Percentiles rank a stretch among this genome's conserved stretches.
phyloP scores from a whole-genome alignment of 352 stramenopile species.

The Globisporangium mamillatum region DNA sequence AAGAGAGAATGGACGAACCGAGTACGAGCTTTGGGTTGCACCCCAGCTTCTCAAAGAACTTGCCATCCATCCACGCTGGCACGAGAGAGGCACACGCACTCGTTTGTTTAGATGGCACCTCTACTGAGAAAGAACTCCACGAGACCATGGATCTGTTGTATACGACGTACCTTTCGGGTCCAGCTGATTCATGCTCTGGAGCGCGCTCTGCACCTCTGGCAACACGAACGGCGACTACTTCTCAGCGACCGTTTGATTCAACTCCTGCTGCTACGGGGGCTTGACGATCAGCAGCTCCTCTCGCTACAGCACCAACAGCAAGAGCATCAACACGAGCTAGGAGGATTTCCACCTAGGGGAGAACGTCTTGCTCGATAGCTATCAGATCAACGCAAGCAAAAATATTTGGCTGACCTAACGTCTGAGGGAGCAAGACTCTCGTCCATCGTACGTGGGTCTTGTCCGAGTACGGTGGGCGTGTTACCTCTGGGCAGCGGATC shows the following conservation, averaged over 20 bases:
- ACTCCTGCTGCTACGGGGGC: constrained; percentile 3
- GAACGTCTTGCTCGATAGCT: no score
- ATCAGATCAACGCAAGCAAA: no score
- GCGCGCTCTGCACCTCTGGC: constrained; percentile 69
- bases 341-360: no score
- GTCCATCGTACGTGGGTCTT: no score
- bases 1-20: constrained; percentile 25
- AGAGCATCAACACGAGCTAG: neutral
- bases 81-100: neutral
- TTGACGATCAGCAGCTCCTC: constrained; percentile 36
- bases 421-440: no score
- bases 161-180: constrained; percentile 49
- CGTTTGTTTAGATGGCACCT: neutral
- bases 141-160: neutral
- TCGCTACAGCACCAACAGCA: constrained; percentile 21
- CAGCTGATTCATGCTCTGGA: constrained; percentile 57
- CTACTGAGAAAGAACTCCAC: no score
- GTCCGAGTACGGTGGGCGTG: no score
- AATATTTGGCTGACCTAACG: no score
- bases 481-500: no score
- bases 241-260: neutral
- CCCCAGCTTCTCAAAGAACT: constrained; percentile 68
- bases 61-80: constrained; percentile 73
- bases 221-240: constrained; percentile 46
- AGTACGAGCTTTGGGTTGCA: constrained; percentile 49